phyloP scores from a whole-genome alignment of 116 monocot species.

The Posidonia oceanica region DNA sequence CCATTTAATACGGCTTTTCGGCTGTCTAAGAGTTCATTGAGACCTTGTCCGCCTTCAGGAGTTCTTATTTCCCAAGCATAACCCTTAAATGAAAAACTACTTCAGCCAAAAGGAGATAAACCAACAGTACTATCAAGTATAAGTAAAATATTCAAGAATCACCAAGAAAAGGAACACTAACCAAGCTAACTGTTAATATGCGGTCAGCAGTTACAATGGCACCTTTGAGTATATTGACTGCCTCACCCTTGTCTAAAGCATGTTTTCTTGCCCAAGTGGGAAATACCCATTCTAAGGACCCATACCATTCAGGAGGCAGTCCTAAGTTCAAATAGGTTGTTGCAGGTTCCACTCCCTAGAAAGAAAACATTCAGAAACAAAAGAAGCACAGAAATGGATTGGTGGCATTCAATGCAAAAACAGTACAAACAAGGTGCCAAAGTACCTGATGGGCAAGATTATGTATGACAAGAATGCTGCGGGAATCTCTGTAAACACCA shows the following conservation, averaged over 20 bases:
- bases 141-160: too few species aligned
- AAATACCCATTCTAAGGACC: conserved; percentile 81
- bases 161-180: conserved; percentile 8
- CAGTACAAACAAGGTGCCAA: not conserved
- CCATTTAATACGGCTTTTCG: conserved; percentile 71
- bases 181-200: conserved; percentile 89
- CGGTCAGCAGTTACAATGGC: conserved; percentile 86
- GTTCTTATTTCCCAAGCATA: conserved; percentile 96
- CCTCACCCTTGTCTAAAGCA: conserved; percentile 87
- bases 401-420: too few species aligned
- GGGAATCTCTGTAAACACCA: conserved; percentile 72
- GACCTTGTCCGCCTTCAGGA: conserved; percentile 80
- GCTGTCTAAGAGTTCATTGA: conserved; percentile 55
- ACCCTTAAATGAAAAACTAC: conserved; percentile 31
- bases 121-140: too few species aligned
- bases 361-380: too few species aligned
- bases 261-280: conserved; percentile 79
- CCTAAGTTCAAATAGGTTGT: conserved; percentile 60
- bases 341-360: conserved; percentile 81
- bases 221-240: conserved; percentile 87
- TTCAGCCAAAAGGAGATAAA: not conserved
- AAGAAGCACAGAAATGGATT: too few species aligned
- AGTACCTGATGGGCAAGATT: conserved; percentile 87
- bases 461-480: conserved; percentile 83
- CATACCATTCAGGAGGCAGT: conserved; percentile 77